These are phyloP conservation scores for Alternaria novae-zelandiae DNA, from an alignment of 2,329 filamentous ascomycete species.

Conservation along the genomic window DNA sequence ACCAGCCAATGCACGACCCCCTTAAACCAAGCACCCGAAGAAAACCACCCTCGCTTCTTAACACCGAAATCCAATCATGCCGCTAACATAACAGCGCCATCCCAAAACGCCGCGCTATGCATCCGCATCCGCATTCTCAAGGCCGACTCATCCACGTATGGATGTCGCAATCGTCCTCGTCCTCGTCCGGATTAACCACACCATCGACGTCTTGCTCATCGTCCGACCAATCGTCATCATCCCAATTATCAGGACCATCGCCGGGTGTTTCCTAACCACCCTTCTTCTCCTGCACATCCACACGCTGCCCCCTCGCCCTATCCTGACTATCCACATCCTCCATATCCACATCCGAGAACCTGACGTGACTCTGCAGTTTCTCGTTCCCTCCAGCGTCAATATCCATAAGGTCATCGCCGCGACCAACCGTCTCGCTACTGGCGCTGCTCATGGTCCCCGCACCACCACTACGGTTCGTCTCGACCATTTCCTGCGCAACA, in stretches of 20 bases:
- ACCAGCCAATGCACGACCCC: neutral
- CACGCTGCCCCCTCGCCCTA: conserved; percentile 23
- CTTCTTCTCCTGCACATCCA: conserved; percentile 35
- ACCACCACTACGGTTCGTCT: conserved; percentile 30
- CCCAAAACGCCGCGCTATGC: neutral
- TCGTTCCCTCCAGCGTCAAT: neutral
- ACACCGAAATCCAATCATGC: neutral
- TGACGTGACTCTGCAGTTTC: conserved; percentile 12
- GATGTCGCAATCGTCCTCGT: neutral
- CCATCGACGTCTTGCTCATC: neutral
- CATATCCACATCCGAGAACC: conserved; percentile 34
- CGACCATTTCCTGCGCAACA: conserved; percentile 33
- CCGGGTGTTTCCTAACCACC: conserved; percentile 18
- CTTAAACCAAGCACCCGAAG: neutral
- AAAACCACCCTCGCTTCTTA: neutral
- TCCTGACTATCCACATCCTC: conserved; percentile 26
- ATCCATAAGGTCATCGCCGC: conserved; percentile 30
- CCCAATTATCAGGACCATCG: neutral
- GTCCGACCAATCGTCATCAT: neutral
- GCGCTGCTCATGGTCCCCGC: conserved; percentile 24
- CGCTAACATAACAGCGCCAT: neutral
- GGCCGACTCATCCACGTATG: neutral
- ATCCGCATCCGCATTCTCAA: neutral
- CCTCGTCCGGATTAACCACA: neutral
- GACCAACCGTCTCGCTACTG: conserved; percentile 30